Percentiles rank a stretch among this genome's conserved stretches.
These are phyloP conservation scores for Thuja plicata DNA, from an alignment of 83 land plant genomes.

Conservation along the genomic window DNA sequence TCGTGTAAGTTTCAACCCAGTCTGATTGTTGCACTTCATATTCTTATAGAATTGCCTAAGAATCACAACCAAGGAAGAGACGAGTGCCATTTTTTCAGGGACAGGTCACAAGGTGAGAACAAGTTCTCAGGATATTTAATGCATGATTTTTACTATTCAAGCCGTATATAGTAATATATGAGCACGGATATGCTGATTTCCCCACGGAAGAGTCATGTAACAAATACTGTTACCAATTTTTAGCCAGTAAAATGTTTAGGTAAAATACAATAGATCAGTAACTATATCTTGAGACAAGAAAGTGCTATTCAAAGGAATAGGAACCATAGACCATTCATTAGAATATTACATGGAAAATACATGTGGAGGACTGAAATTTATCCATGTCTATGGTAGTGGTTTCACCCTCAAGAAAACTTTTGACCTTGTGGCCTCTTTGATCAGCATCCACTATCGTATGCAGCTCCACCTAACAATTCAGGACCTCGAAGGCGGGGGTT, in stretches of 20 bases:
- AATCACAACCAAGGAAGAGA: not conserved
- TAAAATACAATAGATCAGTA: not conserved
- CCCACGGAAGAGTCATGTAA: not conserved
- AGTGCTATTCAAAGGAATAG: not conserved
- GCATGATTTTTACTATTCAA: not conserved
- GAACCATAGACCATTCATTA: not conserved
- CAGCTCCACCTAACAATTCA: constrained; percentile 68
- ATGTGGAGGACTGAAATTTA: not conserved
- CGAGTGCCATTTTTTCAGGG: not conserved
- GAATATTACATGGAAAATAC: not conserved
- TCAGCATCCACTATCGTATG: constrained; percentile 69
- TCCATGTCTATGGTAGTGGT: not conserved
- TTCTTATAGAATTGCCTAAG: not conserved
- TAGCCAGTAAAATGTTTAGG: not conserved
- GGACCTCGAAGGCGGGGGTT: constrained; percentile 80
- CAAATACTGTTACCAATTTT: not conserved
- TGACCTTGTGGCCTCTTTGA: not conserved
- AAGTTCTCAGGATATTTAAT: not conserved
- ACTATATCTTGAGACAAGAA: not conserved
- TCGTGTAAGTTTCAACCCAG: not conserved
- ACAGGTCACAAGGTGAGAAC: not conserved
- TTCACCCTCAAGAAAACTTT: not conserved
- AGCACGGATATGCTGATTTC: not conserved
- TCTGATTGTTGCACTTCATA: not conserved
- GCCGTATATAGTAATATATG: not conserved